Base-by-base conservation (phyloP, 78 protist species). In the Chrysochromulina tobinii region DNA sequence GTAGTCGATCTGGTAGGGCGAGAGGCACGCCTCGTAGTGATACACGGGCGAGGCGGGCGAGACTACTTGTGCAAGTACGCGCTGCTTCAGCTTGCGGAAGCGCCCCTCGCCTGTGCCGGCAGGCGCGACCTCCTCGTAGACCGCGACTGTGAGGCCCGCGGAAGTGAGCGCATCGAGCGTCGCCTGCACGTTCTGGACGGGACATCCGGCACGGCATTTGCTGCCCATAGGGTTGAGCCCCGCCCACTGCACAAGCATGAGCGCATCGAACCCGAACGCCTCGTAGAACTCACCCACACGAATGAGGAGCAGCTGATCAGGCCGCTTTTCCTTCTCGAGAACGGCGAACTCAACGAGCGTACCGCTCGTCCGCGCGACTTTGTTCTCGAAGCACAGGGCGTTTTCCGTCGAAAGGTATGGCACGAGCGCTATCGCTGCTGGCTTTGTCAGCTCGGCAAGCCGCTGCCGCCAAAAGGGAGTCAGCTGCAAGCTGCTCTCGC, bases 251-350 rank as follows among this genome's bases (percentile, higher is more conserved):
- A 87, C 90, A 25, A 61, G 54, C 90, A 87, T 64, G 50, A 87
- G 38, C 61, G 90, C 90, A 21, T 87, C 90, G 83, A 87, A 9
- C 51, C 90, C 90, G 79, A 20, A 87, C 81, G 90, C 7, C 90
- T 87, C 90, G 57, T 64, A 87, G 25, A 67, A 61, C 57, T 87
- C 90, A 1, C 79, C 90, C 64, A 15, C 59, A 3, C 79, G 75
- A 27, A 87, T 23, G 81, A 87, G 75, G 61, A 87, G 50, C 15
- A 87, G 55, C 53, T 66, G 17, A 3, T 61, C 72, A 27, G 48
- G 64, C 55, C 67, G 90, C 81, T 25, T 66, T 59, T 66, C 81
- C 90, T 87, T 87, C 79, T 87, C 58, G 50, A 1, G 18, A 2
- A 66, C 54, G 38, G 90, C 90, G 59, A 38, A 87, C 61, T 8